phyloP scores from a whole-genome alignment of 2,329 filamentous ascomycete species.

The Cordyceps sp. region DNA sequence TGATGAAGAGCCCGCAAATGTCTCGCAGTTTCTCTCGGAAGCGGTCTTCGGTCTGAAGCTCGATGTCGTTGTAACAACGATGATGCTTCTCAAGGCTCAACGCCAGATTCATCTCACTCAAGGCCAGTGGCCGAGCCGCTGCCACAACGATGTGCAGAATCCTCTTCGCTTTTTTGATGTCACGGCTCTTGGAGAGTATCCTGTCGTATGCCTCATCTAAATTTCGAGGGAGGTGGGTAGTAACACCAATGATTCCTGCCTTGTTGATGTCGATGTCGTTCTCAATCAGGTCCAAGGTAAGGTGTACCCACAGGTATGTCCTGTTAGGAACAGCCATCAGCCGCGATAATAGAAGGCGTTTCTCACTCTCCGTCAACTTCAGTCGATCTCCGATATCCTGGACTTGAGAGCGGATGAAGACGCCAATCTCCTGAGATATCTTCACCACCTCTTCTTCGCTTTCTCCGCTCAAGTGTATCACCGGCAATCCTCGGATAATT shows the following conservation, averaged over 20 bases:
- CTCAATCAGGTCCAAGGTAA: constrained; percentile 6
- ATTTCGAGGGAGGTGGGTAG: constrained; percentile 5
- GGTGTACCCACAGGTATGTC: constrained; percentile 12
- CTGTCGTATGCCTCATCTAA: constrained; percentile 11
- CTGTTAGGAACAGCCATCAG: constrained; percentile 5
- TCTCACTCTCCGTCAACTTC: constrained; percentile 2
- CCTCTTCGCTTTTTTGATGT: constrained; percentile 4
- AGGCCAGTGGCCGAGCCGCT: constrained; percentile 8
- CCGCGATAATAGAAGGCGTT: constrained; percentile 2
- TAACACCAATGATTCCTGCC: constrained; percentile 2
- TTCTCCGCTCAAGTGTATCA: not conserved
- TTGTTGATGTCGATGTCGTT: constrained; percentile 2
- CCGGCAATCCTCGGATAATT: not conserved
- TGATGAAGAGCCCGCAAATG: constrained; percentile 15
- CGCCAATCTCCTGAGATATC: not conserved
- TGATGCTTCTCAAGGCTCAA: constrained; percentile 3
- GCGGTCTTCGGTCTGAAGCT: not conserved
- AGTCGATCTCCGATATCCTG: not conserved
- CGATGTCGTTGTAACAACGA: constrained; percentile 1
- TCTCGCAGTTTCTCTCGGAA: constrained; percentile 7
- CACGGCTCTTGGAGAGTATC: constrained; percentile 7
- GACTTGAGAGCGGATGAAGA: not conserved
- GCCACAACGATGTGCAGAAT: constrained; percentile 10
- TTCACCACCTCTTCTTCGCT: not conserved
- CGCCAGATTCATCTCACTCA: constrained; percentile 8